Evolutionary conservation across 2,329 filamentous ascomycete genomes (phyloP), one percentile per base, ranked within the genome.

Genomic region (Chrysosporium keratinophilum): DNA sequence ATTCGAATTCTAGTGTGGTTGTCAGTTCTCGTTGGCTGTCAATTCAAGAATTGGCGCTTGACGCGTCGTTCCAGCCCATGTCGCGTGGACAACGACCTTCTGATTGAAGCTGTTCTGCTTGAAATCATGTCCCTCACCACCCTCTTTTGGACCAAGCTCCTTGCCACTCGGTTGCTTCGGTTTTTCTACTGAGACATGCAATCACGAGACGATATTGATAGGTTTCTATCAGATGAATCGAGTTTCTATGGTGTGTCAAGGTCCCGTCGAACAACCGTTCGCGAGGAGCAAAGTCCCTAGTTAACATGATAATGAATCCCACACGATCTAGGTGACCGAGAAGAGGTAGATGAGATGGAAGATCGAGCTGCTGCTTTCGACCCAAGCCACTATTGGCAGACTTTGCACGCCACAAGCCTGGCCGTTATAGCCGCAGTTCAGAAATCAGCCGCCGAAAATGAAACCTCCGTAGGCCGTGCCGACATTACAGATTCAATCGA

Each of bases 311-410:
- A 47, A 43, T 28, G 31, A 20, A 40, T 34, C 44, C 17, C 15
- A 41, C 17, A 5, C 48, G 41, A 12, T 14, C 34, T 59, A 87
- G 83, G 84, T 50, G 77, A 81, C 54, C 72, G 78, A 7, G 67
- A 75, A 5, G 71, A 74, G 23, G 72, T 75, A 48, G 62, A 65
- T 15, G 64, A 66, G 1, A 73, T 85, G 0, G 70, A 79, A 59
- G 61, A 68, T n/a, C 73, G 76, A 44, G 77, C 77, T 12, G 63
- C 69, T n/a, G 60, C 62, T 14, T 82, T 83, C 59, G 70, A 82
- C 58, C 66, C 73, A 23, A 60, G 70, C 11, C 62, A 67, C 37
- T 84, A 79, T 75, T 79, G 76, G 74, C 55, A 65, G 10, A 46
- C 52, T 39, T 68, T 54, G 53, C 65, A 66, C 41, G 55, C 62